A percentile compares a stretch with the other conserved stretches of the same genome.
Conservation (phyloP, 108 stramenopile genomes). For the Nitzschia palea region DNA sequence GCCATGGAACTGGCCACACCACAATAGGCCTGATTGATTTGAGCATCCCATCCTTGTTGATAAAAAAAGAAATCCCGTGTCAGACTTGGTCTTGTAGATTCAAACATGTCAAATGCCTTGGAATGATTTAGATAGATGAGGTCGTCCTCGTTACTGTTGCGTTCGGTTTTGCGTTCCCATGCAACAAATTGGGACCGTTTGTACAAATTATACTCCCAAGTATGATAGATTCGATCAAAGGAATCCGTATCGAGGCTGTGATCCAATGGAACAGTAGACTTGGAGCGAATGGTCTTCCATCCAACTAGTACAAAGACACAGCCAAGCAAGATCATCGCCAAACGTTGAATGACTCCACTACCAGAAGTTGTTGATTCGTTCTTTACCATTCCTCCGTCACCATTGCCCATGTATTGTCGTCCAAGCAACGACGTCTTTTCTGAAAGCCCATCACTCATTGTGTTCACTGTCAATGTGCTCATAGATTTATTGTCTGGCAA, state of each 20-base stretch:
- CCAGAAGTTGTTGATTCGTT: too few relatives aligned
- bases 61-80: slow-evolving; percentile 65
- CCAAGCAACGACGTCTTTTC: too few relatives aligned
- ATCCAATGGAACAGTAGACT: neutral
- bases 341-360: too few relatives aligned
- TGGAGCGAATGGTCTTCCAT: neutral
- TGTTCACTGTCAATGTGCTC: too few relatives aligned
- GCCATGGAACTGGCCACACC: slow-evolving; percentile 67
- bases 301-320: neutral
- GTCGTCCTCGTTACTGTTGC: neutral
- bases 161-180: neutral
- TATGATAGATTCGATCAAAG: slow-evolving; percentile 15
- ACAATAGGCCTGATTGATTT: slow-evolving; percentile 87
- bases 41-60: slow-evolving; percentile 78
- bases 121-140: slow-evolving; percentile 33
- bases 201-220: slow-evolving; percentile 13
- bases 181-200: neutral
- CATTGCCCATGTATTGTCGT: too few relatives aligned
- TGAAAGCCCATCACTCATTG: too few relatives aligned
- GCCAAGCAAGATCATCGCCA: neutral
- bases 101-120: slow-evolving; percentile 12
- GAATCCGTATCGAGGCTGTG: neutral
- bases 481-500: too few relatives aligned
- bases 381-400: too few relatives aligned
- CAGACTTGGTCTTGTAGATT: slow-evolving; percentile 2